Evolutionary conservation across 192 early-diverging fungal genomes (phyloP).

Genomic region (Coemansia biformis): DNA sequence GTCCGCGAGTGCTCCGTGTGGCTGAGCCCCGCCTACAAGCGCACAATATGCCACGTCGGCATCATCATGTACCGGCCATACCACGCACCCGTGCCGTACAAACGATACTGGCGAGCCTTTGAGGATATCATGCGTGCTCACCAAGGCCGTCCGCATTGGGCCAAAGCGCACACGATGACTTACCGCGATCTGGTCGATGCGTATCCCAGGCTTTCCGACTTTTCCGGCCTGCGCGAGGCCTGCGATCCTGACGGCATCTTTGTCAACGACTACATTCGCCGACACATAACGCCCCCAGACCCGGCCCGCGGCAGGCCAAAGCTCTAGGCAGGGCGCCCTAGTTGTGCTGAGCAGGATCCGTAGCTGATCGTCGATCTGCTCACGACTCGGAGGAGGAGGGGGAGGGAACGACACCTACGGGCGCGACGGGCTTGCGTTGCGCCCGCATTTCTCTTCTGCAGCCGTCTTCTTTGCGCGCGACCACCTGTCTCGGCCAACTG

Average conservation of each 20-base stretch:
- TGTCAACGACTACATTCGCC: constrained; percentile 63
- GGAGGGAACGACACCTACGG: too few relatives aligned
- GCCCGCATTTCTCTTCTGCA: too few relatives aligned
- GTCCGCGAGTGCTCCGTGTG: constrained; percentile 52
- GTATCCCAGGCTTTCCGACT: constrained; percentile 63
- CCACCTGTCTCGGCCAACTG: too few relatives aligned
- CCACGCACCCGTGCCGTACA: constrained; percentile 61
- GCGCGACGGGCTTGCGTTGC: too few relatives aligned
- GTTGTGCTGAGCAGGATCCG: too few relatives aligned
- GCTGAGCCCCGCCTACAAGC: constrained; percentile 63
- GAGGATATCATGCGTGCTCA: constrained; percentile 67
- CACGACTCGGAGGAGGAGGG: too few relatives aligned
- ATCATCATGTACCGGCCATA: constrained; percentile 73
- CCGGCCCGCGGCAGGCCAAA: too few relatives aligned
- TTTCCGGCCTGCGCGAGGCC: constrained; percentile 48
- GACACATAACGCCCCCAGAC: constrained; percentile 53
- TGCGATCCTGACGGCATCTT: constrained; percentile 68
- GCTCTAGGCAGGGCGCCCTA: too few relatives aligned
- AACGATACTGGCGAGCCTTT: constrained; percentile 63
- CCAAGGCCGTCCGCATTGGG: constrained; percentile 72
- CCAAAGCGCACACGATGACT: constrained; percentile 63
- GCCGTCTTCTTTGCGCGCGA: too few relatives aligned
- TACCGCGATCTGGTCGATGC: constrained; percentile 47
- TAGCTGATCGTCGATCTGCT: too few relatives aligned
- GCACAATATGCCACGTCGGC: constrained; percentile 68